These are phyloP conservation scores for Solanum hybrid DNA, from an alignment of 305 asterid species.

Conservation along the genomic window DNA sequence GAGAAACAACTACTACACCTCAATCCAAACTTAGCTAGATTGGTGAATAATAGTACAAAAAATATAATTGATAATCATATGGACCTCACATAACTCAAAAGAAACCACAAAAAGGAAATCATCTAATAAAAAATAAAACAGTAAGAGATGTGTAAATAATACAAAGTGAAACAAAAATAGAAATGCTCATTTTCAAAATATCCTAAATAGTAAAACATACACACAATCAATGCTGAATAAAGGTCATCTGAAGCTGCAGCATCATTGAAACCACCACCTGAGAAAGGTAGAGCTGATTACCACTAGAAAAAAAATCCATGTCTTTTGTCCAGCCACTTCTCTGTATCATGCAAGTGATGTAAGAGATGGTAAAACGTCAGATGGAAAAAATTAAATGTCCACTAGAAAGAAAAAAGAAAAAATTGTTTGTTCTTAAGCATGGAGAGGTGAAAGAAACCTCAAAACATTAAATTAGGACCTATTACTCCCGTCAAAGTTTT, in stretches of 20 bases:
- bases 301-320: constrained; percentile 69
- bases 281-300: constrained; percentile 67
- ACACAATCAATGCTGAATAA: constrained; percentile 76
- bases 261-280: constrained; percentile 82
- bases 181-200: too few species aligned
- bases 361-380: constrained; percentile 4
- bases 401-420: background rate
- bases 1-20: background rate
- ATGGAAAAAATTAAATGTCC: background rate
- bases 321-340: constrained; percentile 91
- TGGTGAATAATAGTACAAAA: background rate
- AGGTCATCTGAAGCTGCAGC: constrained; percentile 95
- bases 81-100: background rate
- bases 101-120: background rate
- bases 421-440: background rate
- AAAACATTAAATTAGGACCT: background rate
- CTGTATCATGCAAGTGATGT: constrained; percentile 69
- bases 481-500: background rate
- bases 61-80: background rate
- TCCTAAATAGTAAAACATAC: too few species aligned
- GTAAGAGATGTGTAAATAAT: background rate
- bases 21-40: background rate
- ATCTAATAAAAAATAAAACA: background rate
- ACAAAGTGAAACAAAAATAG: background rate
- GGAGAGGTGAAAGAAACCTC: background rate